These are phyloP conservation scores for Gautieria morchelliformis DNA, from an alignment of 768 basidiomycete species.

Conservation along the genomic window DNA sequence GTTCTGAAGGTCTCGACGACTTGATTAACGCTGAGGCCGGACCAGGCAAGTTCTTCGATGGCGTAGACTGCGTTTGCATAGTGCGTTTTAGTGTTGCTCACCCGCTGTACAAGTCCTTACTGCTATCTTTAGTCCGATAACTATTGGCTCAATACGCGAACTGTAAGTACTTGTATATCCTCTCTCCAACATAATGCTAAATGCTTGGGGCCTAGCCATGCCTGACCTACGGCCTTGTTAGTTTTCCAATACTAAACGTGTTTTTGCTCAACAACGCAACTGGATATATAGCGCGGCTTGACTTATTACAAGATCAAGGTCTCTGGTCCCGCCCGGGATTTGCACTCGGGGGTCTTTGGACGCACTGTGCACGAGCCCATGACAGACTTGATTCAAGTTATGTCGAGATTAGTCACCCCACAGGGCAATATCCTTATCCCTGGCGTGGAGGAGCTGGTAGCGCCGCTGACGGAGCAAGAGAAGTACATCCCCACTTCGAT, in stretches of 20 bases:
- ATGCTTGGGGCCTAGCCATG: slow-evolving; percentile 30
- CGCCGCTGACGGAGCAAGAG: slow-evolving; percentile 63
- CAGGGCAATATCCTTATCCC: slow-evolving; percentile 81
- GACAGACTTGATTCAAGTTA: slow-evolving; percentile 80
- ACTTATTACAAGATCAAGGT: slow-evolving; percentile 79
- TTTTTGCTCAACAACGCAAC: neutral
- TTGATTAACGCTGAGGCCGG: slow-evolving; percentile 72
- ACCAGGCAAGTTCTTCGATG: slow-evolving; percentile 66
- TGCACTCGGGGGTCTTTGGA: slow-evolving; percentile 87
- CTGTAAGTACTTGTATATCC: slow-evolving; percentile 18
- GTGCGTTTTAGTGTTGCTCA: slow-evolving; percentile 30
- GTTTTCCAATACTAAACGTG: neutral
- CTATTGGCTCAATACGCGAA: slow-evolving; percentile 85
- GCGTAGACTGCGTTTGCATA: slow-evolving; percentile 90
- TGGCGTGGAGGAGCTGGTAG: slow-evolving; percentile 80
- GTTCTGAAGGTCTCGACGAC: slow-evolving; percentile 84
- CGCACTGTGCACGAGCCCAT: slow-evolving; percentile 82
- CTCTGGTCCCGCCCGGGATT: slow-evolving; percentile 74
- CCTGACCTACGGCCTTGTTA: slow-evolving; percentile 68
- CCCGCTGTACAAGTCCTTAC: neutral
- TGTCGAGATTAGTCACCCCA: slow-evolving; percentile 76
- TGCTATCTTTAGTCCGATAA: slow-evolving; percentile 63
- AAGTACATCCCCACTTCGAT: slow-evolving; percentile 29
- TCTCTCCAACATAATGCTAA: neutral
- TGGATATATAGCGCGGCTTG: slow-evolving; percentile 50